Evolutionary conservation across 805 yeast species (phyloP), one percentile per base, ranked within the genome.

Genomic region (Starmerella floris): DNA sequence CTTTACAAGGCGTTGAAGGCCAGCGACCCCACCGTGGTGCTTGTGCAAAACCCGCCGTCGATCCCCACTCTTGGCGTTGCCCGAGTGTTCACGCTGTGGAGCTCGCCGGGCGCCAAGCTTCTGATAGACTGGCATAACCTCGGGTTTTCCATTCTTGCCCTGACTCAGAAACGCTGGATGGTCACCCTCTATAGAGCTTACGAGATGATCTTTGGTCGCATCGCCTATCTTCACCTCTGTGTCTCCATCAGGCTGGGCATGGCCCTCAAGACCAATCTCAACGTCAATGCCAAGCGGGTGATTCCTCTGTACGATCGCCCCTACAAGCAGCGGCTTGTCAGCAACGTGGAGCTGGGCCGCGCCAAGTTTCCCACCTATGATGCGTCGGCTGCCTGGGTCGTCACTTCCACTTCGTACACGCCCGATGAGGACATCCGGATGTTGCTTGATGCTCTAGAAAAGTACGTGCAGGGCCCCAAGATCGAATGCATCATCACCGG

Each of bases 101-200:
- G 66, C 45, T 57, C 74, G 34, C 70, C 73, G 11, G 68, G 75
- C 2, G 67, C 87, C 4, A 69, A 71, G 54, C 61, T 88, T 21
- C 69, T 91, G 19, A 73, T 91, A 38, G 99, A 91, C 62, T 91
- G 98, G 98, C 99, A 91, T 61, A 91, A 91, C 60, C 67, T 91
- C 52, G 94, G 93, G 32, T 88, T 74, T 60, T 73, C 94, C 1
- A 83, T 91, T 23, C 62, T 91, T 44, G 77, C 79, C 41, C 58
- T 88, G 55, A 76, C 76, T 51, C 53, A 50, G 43, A 32, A 23
- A 23, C 36, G 35, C 6, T 45, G 49, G 51, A 21, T 49, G n/a
- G 74, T 75, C 51, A 56, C 68, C 4, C 25, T 76, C 2, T 70
- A 83, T 56, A 72, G 65, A 43, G 43, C 62, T 5, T 80, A 87